phyloP scores from a whole-genome alignment of 2,329 filamentous ascomycete species.

The Shiraia sp. region DNA sequence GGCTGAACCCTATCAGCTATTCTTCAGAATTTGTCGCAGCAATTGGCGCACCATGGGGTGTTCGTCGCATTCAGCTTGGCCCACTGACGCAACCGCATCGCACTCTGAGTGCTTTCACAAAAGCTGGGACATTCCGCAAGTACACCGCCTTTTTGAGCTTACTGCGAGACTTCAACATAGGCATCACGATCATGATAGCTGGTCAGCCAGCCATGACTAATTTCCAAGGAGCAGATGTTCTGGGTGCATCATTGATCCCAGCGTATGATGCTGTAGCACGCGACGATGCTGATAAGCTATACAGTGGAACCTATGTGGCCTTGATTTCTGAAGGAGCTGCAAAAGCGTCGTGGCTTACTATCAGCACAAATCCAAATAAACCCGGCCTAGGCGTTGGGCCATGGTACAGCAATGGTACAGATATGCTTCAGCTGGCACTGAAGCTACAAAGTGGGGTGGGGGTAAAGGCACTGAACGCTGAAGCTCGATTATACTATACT shows the following conservation, averaged over 20 bases:
- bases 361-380: constrained; percentile 26
- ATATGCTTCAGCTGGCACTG: constrained; percentile 27
- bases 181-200: constrained; percentile 47
- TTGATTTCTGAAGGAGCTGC: neutral
- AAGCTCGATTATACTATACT: constrained; percentile 26
- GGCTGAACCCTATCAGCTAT: constrained; percentile 49
- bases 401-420: constrained; percentile 39
- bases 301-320: constrained; percentile 31
- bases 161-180: constrained; percentile 50
- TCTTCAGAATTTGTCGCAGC: constrained; percentile 35
- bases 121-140: constrained; percentile 49
- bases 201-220: constrained; percentile 19
- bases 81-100: constrained; percentile 8
- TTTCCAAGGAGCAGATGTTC: constrained; percentile 9
- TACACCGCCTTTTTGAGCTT: constrained; percentile 48
- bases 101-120: constrained; percentile 46
- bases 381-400: constrained; percentile 34
- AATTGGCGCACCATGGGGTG: constrained; percentile 47
- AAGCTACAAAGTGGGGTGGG: constrained; percentile 13
- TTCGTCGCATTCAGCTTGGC: constrained; percentile 33
- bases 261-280: constrained; percentile 32
- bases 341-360: constrained; percentile 30
- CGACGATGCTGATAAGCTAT: constrained; percentile 29
- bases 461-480: constrained; percentile 5
- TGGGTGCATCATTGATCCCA: constrained; percentile 20